phyloP scores from a whole-genome alignment of 495 filamentous ascomycete genomes.

The Penicillium simplicissimum region DNA sequence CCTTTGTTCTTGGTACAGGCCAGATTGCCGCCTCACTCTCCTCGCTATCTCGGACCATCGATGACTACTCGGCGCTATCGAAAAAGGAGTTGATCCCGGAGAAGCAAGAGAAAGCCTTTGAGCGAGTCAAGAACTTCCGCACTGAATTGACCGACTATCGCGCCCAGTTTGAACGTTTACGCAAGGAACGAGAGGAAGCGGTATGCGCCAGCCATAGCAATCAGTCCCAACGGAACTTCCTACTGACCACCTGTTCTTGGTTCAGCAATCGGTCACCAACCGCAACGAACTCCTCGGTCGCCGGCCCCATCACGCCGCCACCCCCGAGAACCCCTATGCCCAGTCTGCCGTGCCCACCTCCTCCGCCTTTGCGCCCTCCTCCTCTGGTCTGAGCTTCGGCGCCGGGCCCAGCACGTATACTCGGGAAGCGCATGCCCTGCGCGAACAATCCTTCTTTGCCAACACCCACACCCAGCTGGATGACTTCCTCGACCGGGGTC shows the following conservation, averaged over 20 bases:
- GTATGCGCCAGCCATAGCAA: slow-evolving; percentile 37
- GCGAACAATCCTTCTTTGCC: slow-evolving; percentile 84
- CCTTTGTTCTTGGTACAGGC: slow-evolving; percentile 37
- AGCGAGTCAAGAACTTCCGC: slow-evolving; percentile 84
- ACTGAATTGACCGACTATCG: slow-evolving; percentile 77
- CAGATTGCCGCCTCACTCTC: slow-evolving; percentile 86
- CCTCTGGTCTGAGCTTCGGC: slow-evolving; percentile 54
- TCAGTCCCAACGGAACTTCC: slow-evolving; percentile 12
- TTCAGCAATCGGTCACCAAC: slow-evolving; percentile 65
- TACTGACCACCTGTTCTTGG: too few relatives aligned
- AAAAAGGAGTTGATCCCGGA: slow-evolving; percentile 82
- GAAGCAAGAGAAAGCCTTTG: slow-evolving; percentile 88
- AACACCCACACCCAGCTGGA: slow-evolving; percentile 81
- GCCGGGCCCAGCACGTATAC: slow-evolving; percentile 58
- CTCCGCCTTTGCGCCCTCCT: slow-evolving; percentile 42
- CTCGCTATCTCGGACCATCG: slow-evolving; percentile 85
- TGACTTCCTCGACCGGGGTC: slow-evolving; percentile 88
- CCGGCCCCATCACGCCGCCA: slow-evolving; percentile 81
- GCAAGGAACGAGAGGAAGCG: slow-evolving; percentile 70
- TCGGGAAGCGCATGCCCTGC: slow-evolving; percentile 80
- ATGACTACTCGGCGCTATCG: slow-evolving; percentile 85
- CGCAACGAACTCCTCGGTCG: slow-evolving; percentile 85
- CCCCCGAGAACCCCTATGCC: slow-evolving; percentile 94
- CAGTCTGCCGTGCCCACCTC: slow-evolving; percentile 51
- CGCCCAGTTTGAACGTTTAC: slow-evolving; percentile 72